Conservation (phyloP, 768 basidiomycete species). For the Clathrus columnatus region DNA sequence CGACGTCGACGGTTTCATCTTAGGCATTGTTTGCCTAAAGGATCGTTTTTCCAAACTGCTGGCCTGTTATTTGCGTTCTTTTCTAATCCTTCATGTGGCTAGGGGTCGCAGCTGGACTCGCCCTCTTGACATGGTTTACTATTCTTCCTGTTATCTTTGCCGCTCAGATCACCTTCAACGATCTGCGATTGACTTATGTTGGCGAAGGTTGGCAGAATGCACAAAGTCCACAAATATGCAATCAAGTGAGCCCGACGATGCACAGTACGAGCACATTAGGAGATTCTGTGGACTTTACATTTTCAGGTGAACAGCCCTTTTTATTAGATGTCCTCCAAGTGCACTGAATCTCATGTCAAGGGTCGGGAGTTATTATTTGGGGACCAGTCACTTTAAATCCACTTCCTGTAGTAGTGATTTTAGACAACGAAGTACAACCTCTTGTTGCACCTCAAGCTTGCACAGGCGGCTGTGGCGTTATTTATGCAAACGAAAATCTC, state of each 20-base stretch:
- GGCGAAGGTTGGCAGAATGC: neutral
- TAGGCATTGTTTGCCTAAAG: neutral
- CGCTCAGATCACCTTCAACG: neutral
- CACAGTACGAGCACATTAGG: slow-evolving; percentile 2
- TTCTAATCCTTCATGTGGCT: slow-evolving; percentile 5
- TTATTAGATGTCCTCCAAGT: neutral
- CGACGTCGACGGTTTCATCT: neutral
- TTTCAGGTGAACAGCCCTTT: neutral
- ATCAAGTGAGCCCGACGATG: neutral
- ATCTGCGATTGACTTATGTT: neutral
- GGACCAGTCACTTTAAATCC: neutral
- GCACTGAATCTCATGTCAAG: neutral
- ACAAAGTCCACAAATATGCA: neutral
- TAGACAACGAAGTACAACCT: neutral
- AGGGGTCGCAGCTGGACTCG: slow-evolving; percentile 10
- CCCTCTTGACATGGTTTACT: slow-evolving; percentile 3
- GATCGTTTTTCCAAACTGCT: neutral
- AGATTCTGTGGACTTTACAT: neutral
- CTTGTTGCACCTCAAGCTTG: neutral
- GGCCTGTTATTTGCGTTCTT: neutral
- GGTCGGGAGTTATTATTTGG: neutral
- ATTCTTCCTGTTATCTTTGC: neutral
- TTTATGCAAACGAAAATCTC: neutral
- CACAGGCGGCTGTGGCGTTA: slow-evolving; percentile 1
- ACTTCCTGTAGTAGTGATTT: neutral